Conservation (phyloP, 371 early-diverging fungal genomes). For the Nematocida displodere region DNA sequence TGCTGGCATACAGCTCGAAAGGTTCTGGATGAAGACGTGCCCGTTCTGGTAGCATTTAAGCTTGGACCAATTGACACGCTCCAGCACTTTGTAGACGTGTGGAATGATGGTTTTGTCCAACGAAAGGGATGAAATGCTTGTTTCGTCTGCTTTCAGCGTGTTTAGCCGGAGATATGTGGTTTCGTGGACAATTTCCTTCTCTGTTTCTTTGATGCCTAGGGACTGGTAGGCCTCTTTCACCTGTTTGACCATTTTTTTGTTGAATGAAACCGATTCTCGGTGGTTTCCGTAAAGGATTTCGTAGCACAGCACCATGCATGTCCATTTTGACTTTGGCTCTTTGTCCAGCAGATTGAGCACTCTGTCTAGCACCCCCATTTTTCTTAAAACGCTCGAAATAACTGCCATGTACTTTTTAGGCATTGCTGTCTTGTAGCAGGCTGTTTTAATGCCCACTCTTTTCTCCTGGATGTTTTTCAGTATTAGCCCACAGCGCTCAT, state of each 20-base stretch:
- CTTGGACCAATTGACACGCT: conserved; percentile 43
- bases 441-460: conserved; percentile 57
- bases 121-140: conserved; percentile 36
- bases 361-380: conserved; percentile 43
- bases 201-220: conserved; percentile 29
- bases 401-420: conserved; percentile 58
- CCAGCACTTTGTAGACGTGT: conserved; percentile 58
- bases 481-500: conserved; percentile 59
- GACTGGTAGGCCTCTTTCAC: conserved; percentile 45
- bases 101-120: conserved; percentile 52
- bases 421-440: conserved; percentile 58
- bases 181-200: background rate
- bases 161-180: conserved; percentile 55
- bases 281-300: conserved; percentile 59
- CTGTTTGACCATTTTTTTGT: conserved; percentile 51
- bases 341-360: conserved; percentile 42
- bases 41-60: conserved; percentile 43
- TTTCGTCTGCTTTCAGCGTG: conserved; percentile 42
- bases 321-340: conserved; percentile 36
- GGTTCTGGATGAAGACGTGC: conserved; percentile 60
- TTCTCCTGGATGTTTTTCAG: conserved; percentile 55
- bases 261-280: conserved; percentile 40
- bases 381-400: conserved; percentile 55
- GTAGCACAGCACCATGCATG: conserved; percentile 48
- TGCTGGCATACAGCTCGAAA: conserved; percentile 78